These are phyloP conservation scores for Pseudocercospora vitis DNA, from an alignment of 2,329 filamentous ascomycete genomes.

Conservation along the genomic window DNA sequence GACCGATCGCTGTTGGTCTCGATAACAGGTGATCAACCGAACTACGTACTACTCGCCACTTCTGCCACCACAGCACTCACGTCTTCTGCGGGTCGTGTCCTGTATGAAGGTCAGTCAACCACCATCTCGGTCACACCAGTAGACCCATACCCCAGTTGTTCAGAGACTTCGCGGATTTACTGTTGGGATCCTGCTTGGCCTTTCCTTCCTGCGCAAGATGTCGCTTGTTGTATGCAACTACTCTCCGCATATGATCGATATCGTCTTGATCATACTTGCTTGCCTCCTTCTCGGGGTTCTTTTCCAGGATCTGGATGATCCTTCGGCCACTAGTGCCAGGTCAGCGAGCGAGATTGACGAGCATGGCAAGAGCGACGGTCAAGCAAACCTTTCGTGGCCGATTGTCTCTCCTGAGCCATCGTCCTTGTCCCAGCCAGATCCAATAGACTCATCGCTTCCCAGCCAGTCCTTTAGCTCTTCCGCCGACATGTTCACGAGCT, in stretches of 20 bases:
- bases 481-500: conserved; percentile 65
- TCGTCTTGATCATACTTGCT: conserved; percentile 59
- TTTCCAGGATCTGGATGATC: conserved; percentile 63
- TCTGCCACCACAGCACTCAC: too few species aligned
- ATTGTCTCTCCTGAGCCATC: conserved; percentile 60
- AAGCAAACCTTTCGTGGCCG: conserved; percentile 61
- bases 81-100: background rate
- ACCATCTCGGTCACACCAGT: background rate
- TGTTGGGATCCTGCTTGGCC: conserved; percentile 57
- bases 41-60: too few species aligned
- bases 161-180: conserved; percentile 55
- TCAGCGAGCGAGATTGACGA: background rate
- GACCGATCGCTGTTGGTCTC: too few species aligned
- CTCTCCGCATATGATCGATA: conserved; percentile 51
- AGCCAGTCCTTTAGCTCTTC: conserved; percentile 63
- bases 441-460: conserved; percentile 57
- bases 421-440: conserved; percentile 61
- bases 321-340: conserved; percentile 54
- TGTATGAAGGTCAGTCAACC: background rate
- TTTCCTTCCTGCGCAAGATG: conserved; percentile 65
- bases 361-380: background rate
- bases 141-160: conserved; percentile 57
- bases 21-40: too few species aligned
- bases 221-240: conserved; percentile 65
- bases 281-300: conserved; percentile 59